These are phyloP conservation scores for Populus davidiana DNA, from an alignment of 345 rosid genomes.

Conservation along the genomic window DNA sequence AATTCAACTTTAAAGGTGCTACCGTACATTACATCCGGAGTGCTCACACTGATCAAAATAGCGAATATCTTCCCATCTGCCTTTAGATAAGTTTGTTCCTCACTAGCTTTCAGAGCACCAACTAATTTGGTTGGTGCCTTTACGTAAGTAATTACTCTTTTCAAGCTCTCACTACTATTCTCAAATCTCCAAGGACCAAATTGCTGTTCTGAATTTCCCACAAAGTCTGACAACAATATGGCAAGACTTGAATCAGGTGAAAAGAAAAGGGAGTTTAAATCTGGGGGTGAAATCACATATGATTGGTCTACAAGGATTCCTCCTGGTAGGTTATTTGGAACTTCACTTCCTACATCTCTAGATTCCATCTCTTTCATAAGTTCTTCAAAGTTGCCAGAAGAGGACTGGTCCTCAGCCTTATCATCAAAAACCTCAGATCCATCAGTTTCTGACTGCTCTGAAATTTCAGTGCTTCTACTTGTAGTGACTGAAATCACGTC, in stretches of 20 bases:
- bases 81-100: slow-evolving; percentile 76
- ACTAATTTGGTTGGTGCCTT: slow-evolving; percentile 77
- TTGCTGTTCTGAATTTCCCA: slow-evolving; percentile 77
- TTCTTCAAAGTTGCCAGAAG: slow-evolving; percentile 60
- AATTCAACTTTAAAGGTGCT: slow-evolving; percentile 68
- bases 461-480: slow-evolving; percentile 39
- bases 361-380: slow-evolving; percentile 57
- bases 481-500: slow-evolving; percentile 32
- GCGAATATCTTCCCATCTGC: slow-evolving; percentile 72
- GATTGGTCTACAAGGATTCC: slow-evolving; percentile 77
- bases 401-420: slow-evolving; percentile 47
- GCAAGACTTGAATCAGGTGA: slow-evolving; percentile 71
- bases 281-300: slow-evolving; percentile 54
- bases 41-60: slow-evolving; percentile 58
- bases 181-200: slow-evolving; percentile 76
- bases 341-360: slow-evolving; percentile 59
- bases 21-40: slow-evolving; percentile 90
- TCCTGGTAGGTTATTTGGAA: slow-evolving; percentile 73
- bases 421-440: slow-evolving; percentile 39
- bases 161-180: slow-evolving; percentile 50
- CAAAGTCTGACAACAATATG: slow-evolving; percentile 50
- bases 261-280: slow-evolving; percentile 63
- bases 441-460: slow-evolving; percentile 49
- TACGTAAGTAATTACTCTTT: slow-evolving; percentile 61
- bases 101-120: slow-evolving; percentile 77